Percentiles rank a stretch among this genome's conserved stretches.
These are phyloP conservation scores for Colletotrichum tropicale DNA, from an alignment of 2,329 filamentous ascomycete species.

Conservation along the genomic window DNA sequence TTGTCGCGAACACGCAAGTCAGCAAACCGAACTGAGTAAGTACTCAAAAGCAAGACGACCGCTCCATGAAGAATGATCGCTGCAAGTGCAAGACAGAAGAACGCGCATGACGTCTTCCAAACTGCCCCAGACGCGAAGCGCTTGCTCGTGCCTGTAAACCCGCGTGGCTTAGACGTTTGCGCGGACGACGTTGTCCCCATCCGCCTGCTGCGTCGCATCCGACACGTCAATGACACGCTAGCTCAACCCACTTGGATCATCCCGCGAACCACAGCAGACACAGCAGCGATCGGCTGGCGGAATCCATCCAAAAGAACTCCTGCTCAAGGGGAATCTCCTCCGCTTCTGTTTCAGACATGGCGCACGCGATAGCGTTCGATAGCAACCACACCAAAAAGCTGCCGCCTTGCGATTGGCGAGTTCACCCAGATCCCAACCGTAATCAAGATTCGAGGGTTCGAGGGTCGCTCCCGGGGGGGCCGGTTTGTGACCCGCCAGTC, in stretches of 20 bases:
- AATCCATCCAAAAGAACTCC: not conserved
- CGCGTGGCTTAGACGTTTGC: conserved; percentile 3
- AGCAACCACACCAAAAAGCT: not conserved
- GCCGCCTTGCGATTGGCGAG: conserved; percentile 3
- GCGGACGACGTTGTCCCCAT: not conserved
- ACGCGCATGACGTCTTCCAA: not conserved
- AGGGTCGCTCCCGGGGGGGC: not conserved
- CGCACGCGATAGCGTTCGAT: not conserved
- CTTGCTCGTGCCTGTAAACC: not conserved
- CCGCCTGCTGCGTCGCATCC: conserved; percentile 2
- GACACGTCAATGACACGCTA: conserved; percentile 15
- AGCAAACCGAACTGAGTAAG: conserved; percentile 5
- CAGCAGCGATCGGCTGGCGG: not conserved
- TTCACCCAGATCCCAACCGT: conserved; percentile 2
- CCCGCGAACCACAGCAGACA: not conserved
- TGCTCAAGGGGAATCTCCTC: not conserved
- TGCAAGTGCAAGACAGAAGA: not conserved
- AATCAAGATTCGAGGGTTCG: not conserved
- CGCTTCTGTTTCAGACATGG: conserved; percentile 18
- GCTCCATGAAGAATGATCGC: not conserved
- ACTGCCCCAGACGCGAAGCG: not conserved
- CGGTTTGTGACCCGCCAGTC: conserved; percentile 6
- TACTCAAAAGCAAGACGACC: not conserved
- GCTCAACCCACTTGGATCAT: conserved; percentile 11
- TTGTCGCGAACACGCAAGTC: conserved; percentile 3